These are phyloP conservation scores for Apium graveolens DNA, from an alignment of 129 eudicot genomes.

Conservation along the genomic window DNA sequence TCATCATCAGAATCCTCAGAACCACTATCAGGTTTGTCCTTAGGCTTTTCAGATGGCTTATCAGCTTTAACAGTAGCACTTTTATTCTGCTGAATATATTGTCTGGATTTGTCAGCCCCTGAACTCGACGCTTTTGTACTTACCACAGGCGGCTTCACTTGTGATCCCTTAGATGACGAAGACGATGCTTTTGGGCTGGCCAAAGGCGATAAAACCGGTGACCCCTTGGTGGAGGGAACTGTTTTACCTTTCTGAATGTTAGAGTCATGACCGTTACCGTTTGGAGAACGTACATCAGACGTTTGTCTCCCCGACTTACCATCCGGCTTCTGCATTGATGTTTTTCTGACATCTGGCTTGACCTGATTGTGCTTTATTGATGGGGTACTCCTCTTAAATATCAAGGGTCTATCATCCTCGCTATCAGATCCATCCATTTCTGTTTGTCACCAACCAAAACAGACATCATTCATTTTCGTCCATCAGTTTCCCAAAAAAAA, in stretches of 20 bases:
- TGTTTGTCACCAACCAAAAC: slow-evolving; percentile 34
- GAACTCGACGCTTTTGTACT: slow-evolving; percentile 26
- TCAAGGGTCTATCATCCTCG: slow-evolving; percentile 65
- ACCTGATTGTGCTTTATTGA: slow-evolving; percentile 30
- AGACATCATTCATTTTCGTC: slow-evolving; percentile 25
- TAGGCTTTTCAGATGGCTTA: slow-evolving; percentile 29
- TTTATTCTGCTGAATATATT: slow-evolving; percentile 25
- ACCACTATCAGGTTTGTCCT: slow-evolving; percentile 24
- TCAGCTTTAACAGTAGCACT: slow-evolving; percentile 19
- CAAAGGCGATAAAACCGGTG: slow-evolving; percentile 30
- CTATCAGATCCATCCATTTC: slow-evolving; percentile 42
- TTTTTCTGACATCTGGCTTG: slow-evolving; percentile 23
- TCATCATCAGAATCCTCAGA: slow-evolving; percentile 79
- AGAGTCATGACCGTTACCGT: slow-evolving; percentile 35
- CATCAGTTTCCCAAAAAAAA: not conserved
- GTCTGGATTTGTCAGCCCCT: slow-evolving; percentile 22
- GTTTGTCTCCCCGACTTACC: slow-evolving; percentile 27
- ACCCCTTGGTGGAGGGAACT: slow-evolving; percentile 31
- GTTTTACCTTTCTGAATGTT: slow-evolving; percentile 22
- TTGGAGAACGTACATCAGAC: slow-evolving; percentile 26
- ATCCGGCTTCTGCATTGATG: slow-evolving; percentile 32
- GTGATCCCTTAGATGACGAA: slow-evolving; percentile 23
- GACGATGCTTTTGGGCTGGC: slow-evolving; percentile 27
- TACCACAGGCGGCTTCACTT: slow-evolving; percentile 21
- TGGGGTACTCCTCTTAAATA: slow-evolving; percentile 49